phyloP scores from a whole-genome alignment of 2,329 filamentous ascomycete species.

The Sclerotinia subarctica region DNA sequence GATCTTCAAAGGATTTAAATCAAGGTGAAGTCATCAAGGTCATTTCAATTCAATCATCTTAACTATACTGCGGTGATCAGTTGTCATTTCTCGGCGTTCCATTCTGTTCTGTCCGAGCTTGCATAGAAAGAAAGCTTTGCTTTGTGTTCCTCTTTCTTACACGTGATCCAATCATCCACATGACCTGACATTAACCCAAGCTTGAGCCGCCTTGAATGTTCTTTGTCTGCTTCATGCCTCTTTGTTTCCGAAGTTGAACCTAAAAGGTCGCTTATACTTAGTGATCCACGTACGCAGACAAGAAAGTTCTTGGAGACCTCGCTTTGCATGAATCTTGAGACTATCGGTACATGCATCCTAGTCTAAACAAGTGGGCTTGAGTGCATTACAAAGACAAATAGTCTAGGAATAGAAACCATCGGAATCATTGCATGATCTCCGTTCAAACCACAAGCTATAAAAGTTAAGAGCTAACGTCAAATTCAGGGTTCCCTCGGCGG shows the following conservation, averaged over 20 bases:
- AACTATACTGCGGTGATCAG: not conserved
- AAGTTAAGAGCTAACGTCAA: not conserved
- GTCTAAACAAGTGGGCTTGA: not conserved
- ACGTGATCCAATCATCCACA: not conserved
- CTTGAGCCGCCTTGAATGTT: not conserved
- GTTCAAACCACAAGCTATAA: not conserved
- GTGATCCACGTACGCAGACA: not conserved
- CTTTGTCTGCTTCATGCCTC: not conserved
- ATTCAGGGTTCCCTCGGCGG: not conserved
- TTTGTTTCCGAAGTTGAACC: conserved; percentile 1
- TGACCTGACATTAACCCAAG: not conserved
- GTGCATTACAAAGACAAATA: not conserved
- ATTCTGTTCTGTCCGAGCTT: not conserved
- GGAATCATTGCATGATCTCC: not conserved
- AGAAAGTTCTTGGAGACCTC: conserved; percentile 1
- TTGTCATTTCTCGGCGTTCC: not conserved
- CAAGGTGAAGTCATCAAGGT: conserved; percentile 10
- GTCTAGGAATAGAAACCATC: not conserved
- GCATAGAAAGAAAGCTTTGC: not conserved
- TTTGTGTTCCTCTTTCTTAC: not conserved
- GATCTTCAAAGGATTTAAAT: not conserved
- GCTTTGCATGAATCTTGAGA: not conserved
- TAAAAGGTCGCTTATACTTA: not conserved
- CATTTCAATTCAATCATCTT: not conserved
- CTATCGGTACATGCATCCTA: not conserved